Percentiles rank a stretch among this genome's conserved stretches.
These are phyloP conservation scores for Chrysoporthe austroafricana DNA, from an alignment of 2,329 filamentous ascomycete genomes.

Conservation along the genomic window DNA sequence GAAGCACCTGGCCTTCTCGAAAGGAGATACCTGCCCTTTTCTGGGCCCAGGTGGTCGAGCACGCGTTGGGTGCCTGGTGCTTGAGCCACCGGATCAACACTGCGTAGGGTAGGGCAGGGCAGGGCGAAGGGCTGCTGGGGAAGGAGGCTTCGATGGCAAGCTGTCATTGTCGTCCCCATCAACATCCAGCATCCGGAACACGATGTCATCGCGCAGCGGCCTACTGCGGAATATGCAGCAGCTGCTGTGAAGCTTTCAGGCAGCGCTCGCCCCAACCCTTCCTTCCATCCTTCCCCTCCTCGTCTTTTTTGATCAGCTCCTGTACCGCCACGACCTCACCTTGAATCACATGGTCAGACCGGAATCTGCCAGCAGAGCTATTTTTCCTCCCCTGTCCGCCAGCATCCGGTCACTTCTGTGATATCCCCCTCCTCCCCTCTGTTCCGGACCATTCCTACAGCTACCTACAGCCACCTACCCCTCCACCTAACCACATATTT, in stretches of 20 bases:
- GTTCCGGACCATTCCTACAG: slow-evolving; percentile 7
- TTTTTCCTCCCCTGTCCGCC: not conserved
- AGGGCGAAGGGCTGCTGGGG: too few species aligned
- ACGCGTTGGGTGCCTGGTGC: not conserved
- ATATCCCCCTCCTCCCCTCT: not conserved
- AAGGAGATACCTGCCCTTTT: not conserved
- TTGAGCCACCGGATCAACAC: not conserved
- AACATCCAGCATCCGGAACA: not conserved
- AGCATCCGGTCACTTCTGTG: slow-evolving; percentile 1
- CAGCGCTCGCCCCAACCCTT: not conserved
- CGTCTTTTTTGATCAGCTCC: not conserved
- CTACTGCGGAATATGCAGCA: not conserved
- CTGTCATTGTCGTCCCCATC: not conserved
- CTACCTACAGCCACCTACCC: too few species aligned
- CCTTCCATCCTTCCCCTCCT: not conserved
- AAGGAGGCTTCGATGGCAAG: not conserved
- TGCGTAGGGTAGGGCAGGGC: too few species aligned
- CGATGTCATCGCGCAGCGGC: not conserved
- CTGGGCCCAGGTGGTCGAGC: not conserved
- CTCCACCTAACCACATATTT: not conserved
- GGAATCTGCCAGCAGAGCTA: not conserved
- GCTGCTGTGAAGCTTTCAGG: not conserved
- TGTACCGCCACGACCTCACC: not conserved
- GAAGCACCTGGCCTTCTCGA: not conserved
- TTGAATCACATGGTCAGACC: not conserved